These are phyloP conservation scores for Lasiosphaeria miniovina DNA, from an alignment of 495 filamentous ascomycete species.

Conservation along the genomic window DNA sequence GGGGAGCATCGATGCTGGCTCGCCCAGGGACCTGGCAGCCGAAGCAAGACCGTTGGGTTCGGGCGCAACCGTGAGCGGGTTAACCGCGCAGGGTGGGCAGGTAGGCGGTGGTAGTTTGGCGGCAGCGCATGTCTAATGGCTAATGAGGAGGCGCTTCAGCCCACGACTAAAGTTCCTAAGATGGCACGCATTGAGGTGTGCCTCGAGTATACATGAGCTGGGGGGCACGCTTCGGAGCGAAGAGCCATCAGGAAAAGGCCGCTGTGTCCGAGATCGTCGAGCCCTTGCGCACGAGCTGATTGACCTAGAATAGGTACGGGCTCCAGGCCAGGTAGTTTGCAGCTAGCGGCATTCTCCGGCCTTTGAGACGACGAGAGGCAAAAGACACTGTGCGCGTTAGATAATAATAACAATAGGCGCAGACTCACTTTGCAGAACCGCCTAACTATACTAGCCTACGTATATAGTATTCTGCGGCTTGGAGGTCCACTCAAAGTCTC, in stretches of 20 bases:
- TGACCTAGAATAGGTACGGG: constrained; percentile 6
- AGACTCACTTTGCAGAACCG: too few species aligned
- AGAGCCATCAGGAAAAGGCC: neutral
- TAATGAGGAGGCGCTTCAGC: constrained; percentile 22
- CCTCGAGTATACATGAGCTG: constrained; percentile 8
- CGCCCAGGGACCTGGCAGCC: constrained; percentile 14
- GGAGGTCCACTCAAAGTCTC: too few species aligned
- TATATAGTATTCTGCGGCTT: too few species aligned
- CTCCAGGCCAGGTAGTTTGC: neutral
- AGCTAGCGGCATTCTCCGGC: neutral
- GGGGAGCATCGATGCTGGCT: constrained; percentile 9
- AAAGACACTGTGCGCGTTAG: constrained; percentile 10
- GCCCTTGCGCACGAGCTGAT: constrained; percentile 5
- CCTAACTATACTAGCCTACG: too few species aligned
- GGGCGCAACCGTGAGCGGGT: constrained; percentile 24
- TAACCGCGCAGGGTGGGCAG: constrained; percentile 29
- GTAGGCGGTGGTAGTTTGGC: constrained; percentile 17
- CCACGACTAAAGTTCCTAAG: constrained; percentile 10
- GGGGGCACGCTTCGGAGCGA: constrained; percentile 2
- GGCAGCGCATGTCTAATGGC: constrained; percentile 21
- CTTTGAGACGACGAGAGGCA: neutral
- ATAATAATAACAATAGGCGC: too few species aligned
- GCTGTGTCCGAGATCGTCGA: constrained; percentile 21
- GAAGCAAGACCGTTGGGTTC: constrained; percentile 30
- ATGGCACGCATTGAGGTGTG: constrained; percentile 6